phyloP scores from a whole-genome alignment of 2,329 filamentous ascomycete species.

The Aspergillus ochraceoroseus region DNA sequence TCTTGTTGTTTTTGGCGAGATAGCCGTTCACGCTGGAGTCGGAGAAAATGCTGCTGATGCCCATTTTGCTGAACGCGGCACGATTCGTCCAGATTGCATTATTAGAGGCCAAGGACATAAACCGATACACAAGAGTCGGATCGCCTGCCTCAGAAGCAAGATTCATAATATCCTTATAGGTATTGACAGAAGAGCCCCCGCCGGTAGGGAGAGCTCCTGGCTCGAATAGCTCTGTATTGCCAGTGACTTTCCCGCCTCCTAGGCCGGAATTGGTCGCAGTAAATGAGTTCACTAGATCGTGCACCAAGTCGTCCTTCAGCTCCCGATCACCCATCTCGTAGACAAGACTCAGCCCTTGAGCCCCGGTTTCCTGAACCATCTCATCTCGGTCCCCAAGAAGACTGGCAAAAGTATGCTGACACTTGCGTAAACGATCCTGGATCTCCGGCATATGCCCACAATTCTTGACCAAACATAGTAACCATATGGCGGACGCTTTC shows the following conservation, averaged over 20 bases:
- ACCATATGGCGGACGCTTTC: constrained; percentile 92
- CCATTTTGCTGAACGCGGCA: constrained; percentile 90
- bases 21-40: constrained; percentile 67
- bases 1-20: constrained; percentile 76
- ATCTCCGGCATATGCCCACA: constrained; percentile 74
- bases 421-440: constrained; percentile 67
- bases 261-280: constrained; percentile 63
- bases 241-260: constrained; percentile 69
- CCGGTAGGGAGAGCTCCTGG: constrained; percentile 84
- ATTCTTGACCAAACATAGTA: constrained; percentile 85
- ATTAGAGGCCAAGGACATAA: constrained; percentile 95
- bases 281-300: constrained; percentile 82
- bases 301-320: constrained; percentile 75
- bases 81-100: constrained; percentile 97
- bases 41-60: constrained; percentile 83
- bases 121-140: constrained; percentile 92
- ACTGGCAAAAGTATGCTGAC: constrained; percentile 80
- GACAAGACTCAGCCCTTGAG: constrained; percentile 81
- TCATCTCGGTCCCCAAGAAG: constrained; percentile 86
- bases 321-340: constrained; percentile 85
- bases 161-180: constrained; percentile 95
- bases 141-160: constrained; percentile 96
- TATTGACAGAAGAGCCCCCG: constrained; percentile 82
- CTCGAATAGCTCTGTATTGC: constrained; percentile 90
- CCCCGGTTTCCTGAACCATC: constrained; percentile 91